A percentile compares a stretch with the other conserved stretches of the same genome.
phyloP scores from a whole-genome alignment of 2,329 filamentous ascomycete species.

The Mycosphaerella sp. region DNA sequence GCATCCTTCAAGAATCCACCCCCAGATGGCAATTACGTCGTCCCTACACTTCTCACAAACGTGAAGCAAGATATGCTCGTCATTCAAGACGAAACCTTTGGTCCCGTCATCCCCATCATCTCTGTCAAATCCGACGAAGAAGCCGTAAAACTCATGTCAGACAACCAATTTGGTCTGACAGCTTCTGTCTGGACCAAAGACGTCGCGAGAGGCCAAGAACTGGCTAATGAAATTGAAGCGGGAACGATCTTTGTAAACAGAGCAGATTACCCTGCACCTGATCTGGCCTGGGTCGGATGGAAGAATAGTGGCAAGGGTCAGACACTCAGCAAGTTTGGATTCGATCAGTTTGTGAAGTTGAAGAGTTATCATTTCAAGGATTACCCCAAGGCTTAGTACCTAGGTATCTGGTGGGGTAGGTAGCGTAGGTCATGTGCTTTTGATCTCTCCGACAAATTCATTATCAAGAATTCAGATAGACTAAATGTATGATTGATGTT shows the following conservation, averaged over 20 bases:
- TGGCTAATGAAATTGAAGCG: constrained; percentile 77
- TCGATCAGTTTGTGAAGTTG: constrained; percentile 91
- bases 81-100: constrained; percentile 94
- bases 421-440: no score
- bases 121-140: constrained; percentile 75
- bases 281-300: constrained; percentile 64
- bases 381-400: constrained; percentile 45
- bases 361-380: constrained; percentile 96
- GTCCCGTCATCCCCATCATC: constrained; percentile 85
- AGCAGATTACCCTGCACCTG: constrained; percentile 84
- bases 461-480: no score
- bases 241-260: constrained; percentile 96
- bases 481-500: no score
- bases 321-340: constrained; percentile 82
- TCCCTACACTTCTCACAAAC: constrained; percentile 71
- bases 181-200: constrained; percentile 99
- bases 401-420: neutral
- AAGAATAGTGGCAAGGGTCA: constrained; percentile 93
- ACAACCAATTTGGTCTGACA: constrained; percentile 87
- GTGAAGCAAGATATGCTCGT: constrained; percentile 78
- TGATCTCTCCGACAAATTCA: no score
- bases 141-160: constrained; percentile 82
- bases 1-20: constrained; percentile 66
- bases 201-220: constrained; percentile 62
- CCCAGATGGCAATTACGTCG: constrained; percentile 78